Conservation (phyloP, 2,329 filamentous ascomycete genomes). For the Claviceps cyperi region DNA sequence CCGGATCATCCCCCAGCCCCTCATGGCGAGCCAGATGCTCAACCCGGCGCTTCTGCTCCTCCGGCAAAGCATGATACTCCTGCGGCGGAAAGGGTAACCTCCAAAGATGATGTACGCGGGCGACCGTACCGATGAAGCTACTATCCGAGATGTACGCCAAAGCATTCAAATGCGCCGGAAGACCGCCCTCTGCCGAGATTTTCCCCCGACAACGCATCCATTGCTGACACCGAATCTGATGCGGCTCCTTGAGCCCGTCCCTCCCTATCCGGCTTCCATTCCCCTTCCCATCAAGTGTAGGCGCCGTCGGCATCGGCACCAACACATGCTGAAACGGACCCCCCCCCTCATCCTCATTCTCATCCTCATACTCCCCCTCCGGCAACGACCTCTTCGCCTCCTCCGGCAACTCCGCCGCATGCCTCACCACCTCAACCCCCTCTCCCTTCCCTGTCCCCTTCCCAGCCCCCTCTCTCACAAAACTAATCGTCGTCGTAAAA, state of each 20-base stretch:
- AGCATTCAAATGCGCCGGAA: constrained; percentile 70
- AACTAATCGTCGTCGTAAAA: constrained; percentile 90
- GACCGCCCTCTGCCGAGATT: constrained; percentile 60
- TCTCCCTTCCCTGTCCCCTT: too few relatives aligned
- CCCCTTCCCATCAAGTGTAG: too few relatives aligned
- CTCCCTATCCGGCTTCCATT: constrained; percentile 23
- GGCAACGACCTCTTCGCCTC: too few relatives aligned
- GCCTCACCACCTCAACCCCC: too few relatives aligned
- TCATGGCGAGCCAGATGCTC: constrained; percentile 23
- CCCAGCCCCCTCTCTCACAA: constrained; percentile 42
- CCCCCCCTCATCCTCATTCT: too few relatives aligned
- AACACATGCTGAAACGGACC: too few relatives aligned
- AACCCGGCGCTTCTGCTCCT: constrained; percentile 21
- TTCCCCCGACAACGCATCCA: constrained; percentile 64
- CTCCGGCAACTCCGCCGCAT: too few relatives aligned
- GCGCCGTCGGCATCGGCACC: too few relatives aligned
- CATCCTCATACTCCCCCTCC: too few relatives aligned
- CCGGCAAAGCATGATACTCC: constrained; percentile 36
- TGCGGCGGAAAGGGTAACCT: constrained; percentile 46
- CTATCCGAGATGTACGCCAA: constrained; percentile 88
- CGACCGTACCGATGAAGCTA: constrained; percentile 84
- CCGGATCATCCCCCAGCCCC: constrained; percentile 23
- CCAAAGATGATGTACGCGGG: constrained; percentile 68
- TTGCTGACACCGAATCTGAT: constrained; percentile 53
- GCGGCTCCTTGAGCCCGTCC: constrained; percentile 41